Evolutionary conservation across 139 green algal species (phyloP).

Genomic region (Medakamo hakoo): DNA sequence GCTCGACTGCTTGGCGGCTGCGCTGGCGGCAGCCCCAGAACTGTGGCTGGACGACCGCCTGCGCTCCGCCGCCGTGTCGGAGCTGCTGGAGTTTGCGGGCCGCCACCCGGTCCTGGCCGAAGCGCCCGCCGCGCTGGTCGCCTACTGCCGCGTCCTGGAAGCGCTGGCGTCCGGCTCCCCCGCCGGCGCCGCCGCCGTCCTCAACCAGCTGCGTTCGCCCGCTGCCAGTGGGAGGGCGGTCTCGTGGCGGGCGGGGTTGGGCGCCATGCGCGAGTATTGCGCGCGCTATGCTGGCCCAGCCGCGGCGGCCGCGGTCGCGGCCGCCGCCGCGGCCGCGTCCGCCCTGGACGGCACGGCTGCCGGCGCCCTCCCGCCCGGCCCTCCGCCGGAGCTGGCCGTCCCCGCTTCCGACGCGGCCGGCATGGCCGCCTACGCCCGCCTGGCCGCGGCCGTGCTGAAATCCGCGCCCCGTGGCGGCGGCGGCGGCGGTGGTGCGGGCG

Average conservation of each 20-base stretch:
- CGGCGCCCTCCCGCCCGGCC: too few relatives aligned
- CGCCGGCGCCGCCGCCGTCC: background rate
- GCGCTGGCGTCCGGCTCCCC: background rate
- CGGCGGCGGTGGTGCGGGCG: too few relatives aligned
- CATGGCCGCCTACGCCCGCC: background rate
- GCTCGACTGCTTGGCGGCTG: background rate
- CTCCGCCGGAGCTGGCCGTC: background rate
- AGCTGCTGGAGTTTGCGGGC: background rate
- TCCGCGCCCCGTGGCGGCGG: background rate
- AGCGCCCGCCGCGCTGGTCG: background rate
- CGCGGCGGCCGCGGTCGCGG: too few relatives aligned
- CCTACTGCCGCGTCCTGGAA: background rate
- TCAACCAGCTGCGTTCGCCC: background rate
- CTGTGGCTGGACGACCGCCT: background rate
- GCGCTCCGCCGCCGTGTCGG: background rate
- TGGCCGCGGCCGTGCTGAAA: background rate
- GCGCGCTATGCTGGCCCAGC: background rate
- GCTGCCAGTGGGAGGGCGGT: background rate
- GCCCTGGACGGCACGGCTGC: background rate
- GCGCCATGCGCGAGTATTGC: background rate
- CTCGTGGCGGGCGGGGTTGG: background rate
- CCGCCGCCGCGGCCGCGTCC: too few relatives aligned
- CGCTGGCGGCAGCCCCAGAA: background rate
- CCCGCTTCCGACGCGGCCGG: background rate
- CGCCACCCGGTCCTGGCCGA: background rate